Evolutionary conservation across 805 yeast genomes (phyloP), one percentile per base, ranked within the genome.

Genomic region (Wickerhamiella nectarea): DNA sequence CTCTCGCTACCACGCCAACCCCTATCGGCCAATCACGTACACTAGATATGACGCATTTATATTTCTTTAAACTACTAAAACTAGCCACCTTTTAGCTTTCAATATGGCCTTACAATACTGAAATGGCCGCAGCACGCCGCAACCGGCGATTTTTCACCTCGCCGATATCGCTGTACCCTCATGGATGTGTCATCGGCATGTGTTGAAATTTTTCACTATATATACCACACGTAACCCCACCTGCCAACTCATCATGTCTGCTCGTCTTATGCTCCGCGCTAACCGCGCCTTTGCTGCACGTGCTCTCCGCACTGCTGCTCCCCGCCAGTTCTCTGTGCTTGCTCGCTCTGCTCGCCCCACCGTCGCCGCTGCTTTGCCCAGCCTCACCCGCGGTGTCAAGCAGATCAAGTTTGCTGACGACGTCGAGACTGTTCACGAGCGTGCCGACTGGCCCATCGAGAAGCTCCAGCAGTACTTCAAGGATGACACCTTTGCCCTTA

Each of bases 371-470:
- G 59, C 70, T 48, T 66, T 72, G 56, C 72, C 62, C 65, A 72
- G 60, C 54, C 78, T 79, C 56, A 68, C 73, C 58, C 84, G 98
- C 71, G 97, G 97, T 71, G 65, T 89, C 63, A 86, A 91, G 76
- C 77, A 83, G 71, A 91, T 91, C 73, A 84, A 85, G 79, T 91
- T 91, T 62, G 95, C 85, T 67, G 96, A 96, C 70, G 54, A 52
- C 37, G 84, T 80, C 60, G 98, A 91, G 75, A 69, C 79, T 56
- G 98, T 91, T 56, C 89, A 91, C 75, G 97, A 91, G 76, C 84
- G 98, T 71, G 80, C 86, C 60, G 98, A 91, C 82, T 91, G 98
- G 98, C 98, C 98, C 70, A 76, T 80, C 67, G 97, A 89, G 72
- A 89, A 83, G 75, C 75, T 91, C 62, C 75, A 80, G 52, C 87